Percentiles rank a stretch among this genome's conserved stretches.
Conservation (phyloP, 805 yeast genomes). For the Myxozyma geophila region DNA sequence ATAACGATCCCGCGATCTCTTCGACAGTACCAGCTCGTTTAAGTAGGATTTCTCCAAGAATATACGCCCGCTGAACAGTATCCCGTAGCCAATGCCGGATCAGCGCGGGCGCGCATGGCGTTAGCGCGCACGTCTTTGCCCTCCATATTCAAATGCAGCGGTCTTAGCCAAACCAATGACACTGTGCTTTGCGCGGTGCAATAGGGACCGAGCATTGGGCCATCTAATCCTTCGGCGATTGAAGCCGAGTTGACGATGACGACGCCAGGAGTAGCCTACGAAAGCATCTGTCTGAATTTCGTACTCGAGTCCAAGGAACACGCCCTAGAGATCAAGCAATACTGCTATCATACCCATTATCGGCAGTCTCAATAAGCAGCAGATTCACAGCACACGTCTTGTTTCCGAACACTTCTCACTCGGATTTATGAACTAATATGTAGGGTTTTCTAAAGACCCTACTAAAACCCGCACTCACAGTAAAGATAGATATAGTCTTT, state of each 20-base stretch:
- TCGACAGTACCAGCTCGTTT: conserved; percentile 4
- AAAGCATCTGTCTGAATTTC: conserved; percentile 8
- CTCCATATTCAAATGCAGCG: conserved; percentile 19
- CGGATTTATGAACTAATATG: too few species aligned
- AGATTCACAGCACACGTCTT: neutral
- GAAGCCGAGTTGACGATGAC: conserved; percentile 13
- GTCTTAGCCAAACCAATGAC: conserved; percentile 20
- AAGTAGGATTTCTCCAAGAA: conserved; percentile 7
- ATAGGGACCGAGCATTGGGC: conserved; percentile 14
- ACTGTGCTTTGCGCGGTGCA: conserved; percentile 20
- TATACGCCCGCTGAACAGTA: neutral
- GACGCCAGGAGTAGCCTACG: conserved; percentile 4
- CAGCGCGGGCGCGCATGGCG: conserved; percentile 22
- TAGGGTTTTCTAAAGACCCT: too few species aligned
- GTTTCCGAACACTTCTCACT: neutral
- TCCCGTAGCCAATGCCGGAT: conserved; percentile 6
- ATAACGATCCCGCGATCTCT: conserved; percentile 5
- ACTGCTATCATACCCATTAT: conserved; percentile 46
- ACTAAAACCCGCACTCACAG: neutral
- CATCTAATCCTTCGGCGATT: conserved; percentile 13
- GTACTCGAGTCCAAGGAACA: conserved; percentile 38
- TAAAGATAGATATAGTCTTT: neutral
- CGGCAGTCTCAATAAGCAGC: conserved; percentile 43
- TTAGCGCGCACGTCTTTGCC: conserved; percentile 25
- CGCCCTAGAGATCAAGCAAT: conserved; percentile 47